Evolutionary conservation across 805 yeast species (phyloP).

Genomic region (Huiozyma sinensis): DNA sequence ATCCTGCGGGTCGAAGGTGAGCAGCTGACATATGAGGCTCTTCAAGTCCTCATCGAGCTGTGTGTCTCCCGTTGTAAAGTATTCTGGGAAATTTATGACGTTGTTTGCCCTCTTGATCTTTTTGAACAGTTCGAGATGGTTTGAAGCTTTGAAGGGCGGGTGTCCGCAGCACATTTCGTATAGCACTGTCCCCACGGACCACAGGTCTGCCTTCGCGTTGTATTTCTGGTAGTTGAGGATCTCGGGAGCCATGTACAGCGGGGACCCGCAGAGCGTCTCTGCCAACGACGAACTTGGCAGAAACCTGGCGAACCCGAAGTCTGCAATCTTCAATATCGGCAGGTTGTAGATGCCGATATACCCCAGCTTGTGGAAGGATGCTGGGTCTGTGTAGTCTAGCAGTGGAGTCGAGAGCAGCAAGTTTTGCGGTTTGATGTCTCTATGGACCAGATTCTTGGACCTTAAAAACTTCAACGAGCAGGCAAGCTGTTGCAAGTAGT

Average conservation of each 20-base stretch:
- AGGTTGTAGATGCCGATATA: constrained; percentile 78
- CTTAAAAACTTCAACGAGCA: constrained; percentile 77
- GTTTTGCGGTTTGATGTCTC: constrained; percentile 90
- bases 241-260: constrained; percentile 98
- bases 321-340: constrained; percentile 89
- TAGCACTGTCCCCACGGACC: constrained; percentile 96
- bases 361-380: constrained; percentile 44
- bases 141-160: constrained; percentile 91
- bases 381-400: constrained; percentile 37
- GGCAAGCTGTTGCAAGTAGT: constrained; percentile 77
- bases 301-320: constrained; percentile 94
- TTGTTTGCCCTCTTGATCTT: constrained; percentile 79
- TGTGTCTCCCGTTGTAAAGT: constrained; percentile 26
- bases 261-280: constrained; percentile 95
- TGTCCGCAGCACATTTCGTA: constrained; percentile 95
- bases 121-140: constrained; percentile 80
- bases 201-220: constrained; percentile 92
- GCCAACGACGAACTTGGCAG: constrained; percentile 90
- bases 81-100: constrained; percentile 62
- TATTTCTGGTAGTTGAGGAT: constrained; percentile 88
- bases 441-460: constrained; percentile 74
- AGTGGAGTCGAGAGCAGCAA: constrained; percentile 65
- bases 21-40: constrained; percentile 58
- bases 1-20: constrained; percentile 77
- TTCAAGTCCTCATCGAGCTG: constrained; percentile 56